A percentile compares a stretch with the other conserved stretches of the same genome.
These are phyloP conservation scores for Mycena indigotica DNA, from an alignment of 768 basidiomycete species.

Conservation along the genomic window DNA sequence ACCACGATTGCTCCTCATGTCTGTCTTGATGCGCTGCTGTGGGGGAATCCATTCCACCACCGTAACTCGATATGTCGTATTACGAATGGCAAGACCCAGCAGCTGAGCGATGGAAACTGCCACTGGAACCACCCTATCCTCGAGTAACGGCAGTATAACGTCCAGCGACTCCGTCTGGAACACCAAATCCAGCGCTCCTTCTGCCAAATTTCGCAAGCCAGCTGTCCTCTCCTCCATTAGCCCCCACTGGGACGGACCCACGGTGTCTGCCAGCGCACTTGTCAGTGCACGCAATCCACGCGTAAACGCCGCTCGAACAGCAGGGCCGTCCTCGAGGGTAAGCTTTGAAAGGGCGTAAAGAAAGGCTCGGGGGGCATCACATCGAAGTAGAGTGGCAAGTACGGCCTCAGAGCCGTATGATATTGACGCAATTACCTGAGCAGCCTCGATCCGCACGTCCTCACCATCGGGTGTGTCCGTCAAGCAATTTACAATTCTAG, in stretches of 20 bases:
- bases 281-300: slow-evolving; percentile 65
- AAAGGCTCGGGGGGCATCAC: slow-evolving; percentile 60
- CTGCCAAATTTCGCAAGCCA: slow-evolving; percentile 51
- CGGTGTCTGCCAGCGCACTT: slow-evolving; percentile 61
- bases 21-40: slow-evolving; percentile 49
- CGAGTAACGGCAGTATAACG: slow-evolving; percentile 65
- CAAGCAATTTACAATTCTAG: slow-evolving; percentile 65
- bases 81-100: slow-evolving; percentile 54
- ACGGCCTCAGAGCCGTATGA: slow-evolving; percentile 71
- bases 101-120: slow-evolving; percentile 59
- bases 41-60: slow-evolving; percentile 68
- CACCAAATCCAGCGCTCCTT: slow-evolving; percentile 56
- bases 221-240: slow-evolving; percentile 47
- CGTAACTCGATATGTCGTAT: slow-evolving; percentile 47
- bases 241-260: slow-evolving; percentile 73
- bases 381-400: slow-evolving; percentile 55
- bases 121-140: slow-evolving; percentile 42
- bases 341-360: slow-evolving; percentile 62
- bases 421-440: slow-evolving; percentile 73
- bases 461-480: slow-evolving; percentile 44
- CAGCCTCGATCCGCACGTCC: slow-evolving; percentile 69
- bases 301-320: slow-evolving; percentile 58
- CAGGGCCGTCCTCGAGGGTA: slow-evolving; percentile 35
- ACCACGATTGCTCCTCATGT: slow-evolving; percentile 61
- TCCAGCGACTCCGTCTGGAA: slow-evolving; percentile 71